These are phyloP conservation scores for Boletellus ananiceps DNA, from an alignment of 768 basidiomycete species.

Conservation along the genomic window DNA sequence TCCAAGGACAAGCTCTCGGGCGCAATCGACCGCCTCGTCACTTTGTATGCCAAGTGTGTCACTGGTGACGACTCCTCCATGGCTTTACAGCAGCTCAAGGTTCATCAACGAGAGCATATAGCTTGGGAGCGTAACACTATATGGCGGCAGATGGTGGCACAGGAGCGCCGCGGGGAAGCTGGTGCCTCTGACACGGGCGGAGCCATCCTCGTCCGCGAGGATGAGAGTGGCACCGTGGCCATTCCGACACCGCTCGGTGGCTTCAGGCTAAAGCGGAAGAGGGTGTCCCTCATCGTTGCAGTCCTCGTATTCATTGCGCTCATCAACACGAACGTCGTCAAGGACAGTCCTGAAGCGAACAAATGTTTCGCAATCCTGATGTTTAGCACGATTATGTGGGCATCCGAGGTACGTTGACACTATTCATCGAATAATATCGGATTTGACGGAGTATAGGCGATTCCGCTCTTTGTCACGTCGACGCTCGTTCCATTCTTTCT, in stretches of 20 bases:
- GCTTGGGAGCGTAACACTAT: constrained; percentile 98
- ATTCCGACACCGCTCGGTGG: constrained; percentile 64
- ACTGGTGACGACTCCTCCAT: constrained; percentile 61
- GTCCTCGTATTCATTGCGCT: constrained; percentile 54
- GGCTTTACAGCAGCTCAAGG: constrained; percentile 77
- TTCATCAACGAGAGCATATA: constrained; percentile 88
- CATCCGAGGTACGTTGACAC: constrained; percentile 69
- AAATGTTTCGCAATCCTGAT: constrained; percentile 86
- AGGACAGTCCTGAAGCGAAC: constrained; percentile 65
- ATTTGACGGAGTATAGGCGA: constrained; percentile 54
- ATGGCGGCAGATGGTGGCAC: constrained; percentile 93
- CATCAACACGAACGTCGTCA: constrained; percentile 54
- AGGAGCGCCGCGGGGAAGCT: constrained; percentile 58
- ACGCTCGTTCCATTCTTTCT: constrained; percentile 83
- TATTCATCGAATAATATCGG: neutral
- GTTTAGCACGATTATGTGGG: constrained; percentile 93
- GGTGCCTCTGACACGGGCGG: constrained; percentile 39
- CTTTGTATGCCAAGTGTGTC: constrained; percentile 83
- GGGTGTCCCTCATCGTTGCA: constrained; percentile 55
- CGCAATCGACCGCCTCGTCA: constrained; percentile 54
- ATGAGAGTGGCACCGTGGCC: constrained; percentile 34
- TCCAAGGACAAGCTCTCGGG: constrained; percentile 61
- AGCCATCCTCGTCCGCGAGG: constrained; percentile 41
- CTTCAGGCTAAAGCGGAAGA: constrained; percentile 61
- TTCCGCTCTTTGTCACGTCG: constrained; percentile 97